These are phyloP conservation scores for Colletotrichum sp. DNA, from an alignment of 2,329 filamentous ascomycete genomes.

Conservation along the genomic window DNA sequence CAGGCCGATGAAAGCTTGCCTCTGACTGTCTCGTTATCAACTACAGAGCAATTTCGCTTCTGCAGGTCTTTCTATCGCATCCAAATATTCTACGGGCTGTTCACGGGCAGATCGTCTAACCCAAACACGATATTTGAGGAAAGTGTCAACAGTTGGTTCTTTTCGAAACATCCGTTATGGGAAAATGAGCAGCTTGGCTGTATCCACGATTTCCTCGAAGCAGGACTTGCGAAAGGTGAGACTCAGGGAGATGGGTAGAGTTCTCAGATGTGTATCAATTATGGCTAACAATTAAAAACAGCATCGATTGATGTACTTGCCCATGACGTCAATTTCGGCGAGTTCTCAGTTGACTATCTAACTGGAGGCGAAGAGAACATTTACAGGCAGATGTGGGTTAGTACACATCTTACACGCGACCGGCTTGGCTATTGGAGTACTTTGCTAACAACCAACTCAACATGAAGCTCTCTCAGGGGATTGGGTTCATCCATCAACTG, in stretches of 20 bases:
- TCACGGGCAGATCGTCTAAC: not conserved
- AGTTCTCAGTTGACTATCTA: not conserved
- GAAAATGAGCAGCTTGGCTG: not conserved
- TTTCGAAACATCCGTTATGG: not conserved
- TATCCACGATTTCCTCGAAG: not conserved
- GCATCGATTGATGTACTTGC: not conserved
- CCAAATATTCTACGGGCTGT: not conserved
- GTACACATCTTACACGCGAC: not conserved
- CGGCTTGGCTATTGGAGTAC: not conserved
- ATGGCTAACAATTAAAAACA: not conserved
- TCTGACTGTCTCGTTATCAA: not conserved
- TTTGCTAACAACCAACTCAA: not conserved
- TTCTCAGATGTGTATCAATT: accelerated
- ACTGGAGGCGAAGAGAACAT: not conserved
- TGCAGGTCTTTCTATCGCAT: not conserved
- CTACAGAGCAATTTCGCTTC: not conserved
- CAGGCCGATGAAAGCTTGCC: not conserved
- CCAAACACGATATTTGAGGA: not conserved
- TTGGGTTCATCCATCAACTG: not conserved
- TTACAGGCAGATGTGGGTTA: not conserved
- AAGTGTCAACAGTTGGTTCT: not conserved
- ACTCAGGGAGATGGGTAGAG: not conserved
- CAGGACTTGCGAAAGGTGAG: not conserved
- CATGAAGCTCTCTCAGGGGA: not conserved
- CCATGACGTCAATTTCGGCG: not conserved